phyloP scores from a whole-genome alignment of 306 rosid species.

The Hippophae gyantsensis region DNA sequence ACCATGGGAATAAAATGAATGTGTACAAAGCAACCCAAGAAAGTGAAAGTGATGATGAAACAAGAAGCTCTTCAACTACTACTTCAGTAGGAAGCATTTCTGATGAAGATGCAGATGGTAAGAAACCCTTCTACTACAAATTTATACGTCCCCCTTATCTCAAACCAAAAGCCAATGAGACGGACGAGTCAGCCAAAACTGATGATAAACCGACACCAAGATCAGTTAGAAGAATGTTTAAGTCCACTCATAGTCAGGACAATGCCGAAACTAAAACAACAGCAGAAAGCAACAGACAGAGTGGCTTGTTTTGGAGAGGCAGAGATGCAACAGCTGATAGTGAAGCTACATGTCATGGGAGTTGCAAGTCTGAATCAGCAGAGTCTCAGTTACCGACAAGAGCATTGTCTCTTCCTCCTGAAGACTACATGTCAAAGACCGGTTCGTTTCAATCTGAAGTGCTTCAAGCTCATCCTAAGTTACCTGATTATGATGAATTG shows the following conservation, averaged over 20 bases:
- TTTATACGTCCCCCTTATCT: conserved; percentile 61
- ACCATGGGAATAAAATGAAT: background rate
- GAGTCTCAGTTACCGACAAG: conserved; percentile 7
- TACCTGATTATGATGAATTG: conserved; percentile 70
- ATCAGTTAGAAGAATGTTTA: conserved; percentile 40
- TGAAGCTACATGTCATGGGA: background rate
- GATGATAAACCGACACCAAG: conserved; percentile 42
- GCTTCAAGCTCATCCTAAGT: conserved; percentile 30
- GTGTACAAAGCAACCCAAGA: conserved; percentile 8
- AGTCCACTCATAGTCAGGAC: conserved; percentile 8
- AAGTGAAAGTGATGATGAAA: conserved; percentile 34
- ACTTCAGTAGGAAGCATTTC: conserved; percentile 35
- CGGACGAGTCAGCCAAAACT: conserved; percentile 9
- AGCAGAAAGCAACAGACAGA: too few species aligned
- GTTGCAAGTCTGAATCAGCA: conserved; percentile 9
- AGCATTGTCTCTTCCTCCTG: conserved; percentile 32
- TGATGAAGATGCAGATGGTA: conserved; percentile 40
- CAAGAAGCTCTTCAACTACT: conserved; percentile 33
- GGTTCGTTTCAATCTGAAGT: conserved; percentile 30
- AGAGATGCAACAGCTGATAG: conserved; percentile 11
- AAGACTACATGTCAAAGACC: conserved; percentile 15
- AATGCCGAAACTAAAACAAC: too few species aligned
- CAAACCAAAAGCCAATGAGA: conserved; percentile 28
- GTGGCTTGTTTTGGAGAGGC: background rate
- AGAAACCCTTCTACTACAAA: conserved; percentile 30